Evolutionary conservation across 306 rosid genomes (phyloP).

Genomic region (Heteromeles arbutifolia): DNA sequence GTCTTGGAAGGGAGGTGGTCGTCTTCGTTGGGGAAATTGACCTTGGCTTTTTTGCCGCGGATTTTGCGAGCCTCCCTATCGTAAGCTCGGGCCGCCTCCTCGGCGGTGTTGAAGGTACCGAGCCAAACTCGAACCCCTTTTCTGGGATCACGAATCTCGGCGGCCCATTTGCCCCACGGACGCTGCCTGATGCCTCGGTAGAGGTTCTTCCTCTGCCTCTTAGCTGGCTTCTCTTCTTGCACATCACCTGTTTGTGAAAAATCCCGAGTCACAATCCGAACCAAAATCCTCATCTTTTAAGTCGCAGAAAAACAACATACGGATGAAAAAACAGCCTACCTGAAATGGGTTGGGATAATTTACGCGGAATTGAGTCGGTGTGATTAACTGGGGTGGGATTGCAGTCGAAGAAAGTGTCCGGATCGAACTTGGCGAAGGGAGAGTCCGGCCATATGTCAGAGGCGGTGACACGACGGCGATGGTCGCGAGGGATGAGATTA

Average conservation of each 20-base stretch:
- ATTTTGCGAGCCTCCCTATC: slow-evolving; percentile 81
- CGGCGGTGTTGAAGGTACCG: slow-evolving; percentile 87
- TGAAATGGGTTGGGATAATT: slow-evolving; percentile 29
- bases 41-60: slow-evolving; percentile 89
- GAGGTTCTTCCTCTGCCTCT: slow-evolving; percentile 76
- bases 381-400: not conserved
- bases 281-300: not conserved
- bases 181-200: slow-evolving; percentile 94
- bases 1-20: slow-evolving; percentile 26
- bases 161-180: slow-evolving; percentile 98
- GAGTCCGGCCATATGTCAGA: slow-evolving; percentile 66
- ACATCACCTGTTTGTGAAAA: slow-evolving; percentile 27
- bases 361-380: slow-evolving; percentile 15
- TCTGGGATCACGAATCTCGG: slow-evolving; percentile 90
- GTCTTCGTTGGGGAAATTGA: slow-evolving; percentile 79
- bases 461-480: slow-evolving; percentile 31
- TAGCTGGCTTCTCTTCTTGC: slow-evolving; percentile 48
- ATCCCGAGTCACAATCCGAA: not conserved
- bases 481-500: slow-evolving; percentile 54
- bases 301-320: not conserved
- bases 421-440: slow-evolving; percentile 17
- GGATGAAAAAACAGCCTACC: slow-evolving; percentile 16
- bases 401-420: slow-evolving; percentile 13
- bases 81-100: slow-evolving; percentile 94
- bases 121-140: slow-evolving; percentile 96